Percentiles rank a stretch among this genome's conserved stretches.
These are phyloP conservation scores for Tetrahymena thermophila DNA, from an alignment of 73 alveolate genomes.

Conservation along the genomic window DNA sequence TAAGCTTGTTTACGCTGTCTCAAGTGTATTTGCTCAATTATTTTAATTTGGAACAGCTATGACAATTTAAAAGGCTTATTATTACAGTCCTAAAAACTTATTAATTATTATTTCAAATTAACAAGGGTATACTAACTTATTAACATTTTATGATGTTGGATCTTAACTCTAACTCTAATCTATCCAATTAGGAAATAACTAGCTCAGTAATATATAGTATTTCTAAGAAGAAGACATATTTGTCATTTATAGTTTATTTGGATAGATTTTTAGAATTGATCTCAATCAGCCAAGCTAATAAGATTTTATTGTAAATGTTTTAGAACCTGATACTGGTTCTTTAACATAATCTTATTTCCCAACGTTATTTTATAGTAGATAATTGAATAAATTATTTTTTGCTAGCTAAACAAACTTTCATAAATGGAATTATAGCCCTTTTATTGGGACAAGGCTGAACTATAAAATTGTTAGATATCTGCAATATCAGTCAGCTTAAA, in stretches of 20 bases:
- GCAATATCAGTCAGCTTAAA: not conserved
- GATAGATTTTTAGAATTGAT: not conserved
- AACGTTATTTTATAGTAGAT: not conserved
- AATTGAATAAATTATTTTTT: not conserved
- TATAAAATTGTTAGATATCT: not conserved
- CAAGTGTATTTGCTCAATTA: not conserved
- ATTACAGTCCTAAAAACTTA: not conserved
- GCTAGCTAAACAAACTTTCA: not conserved
- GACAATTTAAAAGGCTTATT: not conserved
- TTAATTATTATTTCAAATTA: not conserved
- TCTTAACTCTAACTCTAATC: not conserved
- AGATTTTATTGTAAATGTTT: not conserved
- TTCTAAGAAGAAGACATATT: not conserved
- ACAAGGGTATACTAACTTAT: not conserved
- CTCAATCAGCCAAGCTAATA: not conserved
- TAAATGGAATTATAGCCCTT: not conserved
- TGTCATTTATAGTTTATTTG: not conserved
- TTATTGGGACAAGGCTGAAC: not conserved
- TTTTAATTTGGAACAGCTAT: not conserved
- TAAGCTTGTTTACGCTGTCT: not conserved
- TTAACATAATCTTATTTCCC: not conserved
- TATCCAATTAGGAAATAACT: not conserved
- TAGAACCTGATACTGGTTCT: not conserved
- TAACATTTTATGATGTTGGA: not conserved
- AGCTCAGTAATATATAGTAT: not conserved